Percentiles rank a stretch among this genome's conserved stretches.
Conservation (phyloP, 345 rosid species). For the Pistacia integerrima region DNA sequence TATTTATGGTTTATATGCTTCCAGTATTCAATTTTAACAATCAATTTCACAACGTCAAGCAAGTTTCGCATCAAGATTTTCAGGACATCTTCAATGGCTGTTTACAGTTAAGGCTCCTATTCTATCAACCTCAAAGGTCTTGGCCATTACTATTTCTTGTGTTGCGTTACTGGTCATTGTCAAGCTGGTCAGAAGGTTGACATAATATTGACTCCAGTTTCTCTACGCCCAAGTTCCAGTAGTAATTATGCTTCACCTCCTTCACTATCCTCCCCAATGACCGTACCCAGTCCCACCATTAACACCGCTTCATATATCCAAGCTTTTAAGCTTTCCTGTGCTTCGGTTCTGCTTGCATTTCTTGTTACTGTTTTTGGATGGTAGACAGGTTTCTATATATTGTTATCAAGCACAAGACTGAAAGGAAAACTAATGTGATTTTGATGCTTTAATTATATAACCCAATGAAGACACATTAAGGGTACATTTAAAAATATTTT, state of each 20-base stretch:
- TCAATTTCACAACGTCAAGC: not conserved
- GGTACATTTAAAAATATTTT: too few relatives aligned
- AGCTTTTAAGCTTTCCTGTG: too few relatives aligned
- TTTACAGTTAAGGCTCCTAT: conserved; percentile 1
- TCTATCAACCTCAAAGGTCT: not conserved
- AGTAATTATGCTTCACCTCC: not conserved
- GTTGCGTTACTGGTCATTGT: conserved; percentile 2
- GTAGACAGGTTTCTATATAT: too few relatives aligned
- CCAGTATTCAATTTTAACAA: not conserved
- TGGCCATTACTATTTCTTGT: conserved; percentile 5
- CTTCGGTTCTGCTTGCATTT: too few relatives aligned
- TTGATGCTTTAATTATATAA: too few relatives aligned
- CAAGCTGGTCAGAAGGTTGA: conserved; percentile 8
- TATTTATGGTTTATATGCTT: too few relatives aligned
- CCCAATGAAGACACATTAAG: too few relatives aligned
- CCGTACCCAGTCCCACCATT: too few relatives aligned
- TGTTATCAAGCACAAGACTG: too few relatives aligned
- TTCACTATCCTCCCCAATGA: not conserved
- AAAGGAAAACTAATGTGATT: too few relatives aligned
- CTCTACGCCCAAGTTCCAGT: not conserved
- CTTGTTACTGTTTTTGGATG: too few relatives aligned
- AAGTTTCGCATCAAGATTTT: not conserved
- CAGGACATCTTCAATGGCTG: not conserved
- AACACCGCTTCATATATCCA: too few relatives aligned
- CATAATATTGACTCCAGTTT: not conserved